A percentile compares a stretch with the other conserved stretches of the same genome.
phyloP scores from a whole-genome alignment of 805 yeast species.

The Diddensiella santjacobensis region DNA sequence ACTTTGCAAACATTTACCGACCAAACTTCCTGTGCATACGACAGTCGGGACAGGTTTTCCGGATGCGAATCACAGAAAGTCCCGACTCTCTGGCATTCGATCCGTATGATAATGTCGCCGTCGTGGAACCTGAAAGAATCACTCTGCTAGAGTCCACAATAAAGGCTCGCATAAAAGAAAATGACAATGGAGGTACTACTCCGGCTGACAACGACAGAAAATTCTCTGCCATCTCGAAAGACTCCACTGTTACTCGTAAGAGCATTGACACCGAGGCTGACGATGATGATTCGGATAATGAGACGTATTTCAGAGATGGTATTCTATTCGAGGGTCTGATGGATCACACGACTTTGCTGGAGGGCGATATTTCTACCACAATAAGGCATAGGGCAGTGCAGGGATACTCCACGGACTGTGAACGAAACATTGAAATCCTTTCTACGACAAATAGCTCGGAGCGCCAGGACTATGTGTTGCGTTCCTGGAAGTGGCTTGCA shows the following conservation, averaged over 20 bases:
- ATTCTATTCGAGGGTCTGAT: constrained; percentile 14
- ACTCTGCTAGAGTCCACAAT: constrained; percentile 12
- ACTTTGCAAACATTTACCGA: constrained; percentile 44
- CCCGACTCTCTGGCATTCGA: constrained; percentile 61
- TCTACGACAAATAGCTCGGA: constrained; percentile 39
- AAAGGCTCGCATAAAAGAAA: neutral
- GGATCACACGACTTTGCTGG: constrained; percentile 42
- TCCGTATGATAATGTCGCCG: constrained; percentile 41
- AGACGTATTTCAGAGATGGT: constrained; percentile 10
- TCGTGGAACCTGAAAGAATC: constrained; percentile 22
- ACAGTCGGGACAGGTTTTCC: constrained; percentile 82
- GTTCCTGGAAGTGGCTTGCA: constrained; percentile 90
- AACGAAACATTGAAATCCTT: constrained; percentile 53
- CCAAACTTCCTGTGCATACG: constrained; percentile 80
- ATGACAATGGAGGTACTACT: neutral
- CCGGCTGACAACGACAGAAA: constrained; percentile 6
- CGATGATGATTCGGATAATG: constrained; percentile 22
- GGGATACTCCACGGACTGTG: constrained; percentile 71
- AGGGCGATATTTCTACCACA: constrained; percentile 67
- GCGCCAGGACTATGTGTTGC: constrained; percentile 52
- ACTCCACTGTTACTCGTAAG: constrained; percentile 3
- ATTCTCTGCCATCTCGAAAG: constrained; percentile 6
- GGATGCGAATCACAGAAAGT: constrained; percentile 70
- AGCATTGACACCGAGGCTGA: constrained; percentile 14
- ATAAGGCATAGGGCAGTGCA: constrained; percentile 67